Evolutionary conservation across 2,329 filamentous ascomycete genomes (phyloP).

Genomic region (Furcasterigmium sp.): DNA sequence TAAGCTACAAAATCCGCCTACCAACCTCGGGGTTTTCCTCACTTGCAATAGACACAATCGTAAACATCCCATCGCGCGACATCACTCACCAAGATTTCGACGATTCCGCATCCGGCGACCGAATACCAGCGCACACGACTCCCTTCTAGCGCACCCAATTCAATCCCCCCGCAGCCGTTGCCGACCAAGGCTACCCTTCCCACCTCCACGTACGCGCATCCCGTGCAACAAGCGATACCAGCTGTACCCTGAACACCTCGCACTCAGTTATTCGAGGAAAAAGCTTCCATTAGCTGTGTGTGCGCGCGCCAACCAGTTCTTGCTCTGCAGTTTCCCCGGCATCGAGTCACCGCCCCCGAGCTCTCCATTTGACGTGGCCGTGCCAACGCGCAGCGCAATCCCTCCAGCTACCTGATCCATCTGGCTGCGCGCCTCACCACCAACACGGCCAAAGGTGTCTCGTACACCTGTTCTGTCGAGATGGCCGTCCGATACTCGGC

Average conservation of each 20-base stretch:
- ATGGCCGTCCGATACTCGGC: constrained; percentile 66
- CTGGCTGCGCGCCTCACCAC: not conserved
- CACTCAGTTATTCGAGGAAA: no score
- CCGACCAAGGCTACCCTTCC: no score
- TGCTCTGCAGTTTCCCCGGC: no score
- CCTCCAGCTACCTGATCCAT: not conserved
- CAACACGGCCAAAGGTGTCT: constrained; percentile 26
- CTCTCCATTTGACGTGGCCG: not conserved
- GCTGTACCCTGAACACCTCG: no score
- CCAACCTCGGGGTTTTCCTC: not conserved
- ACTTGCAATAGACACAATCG: not conserved
- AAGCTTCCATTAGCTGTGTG: no score
- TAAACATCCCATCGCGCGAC: not conserved
- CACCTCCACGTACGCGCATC: no score
- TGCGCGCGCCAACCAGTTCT: no score
- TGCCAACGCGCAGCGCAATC: not conserved
- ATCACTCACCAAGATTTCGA: not conserved
- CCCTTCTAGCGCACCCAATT: not conserved
- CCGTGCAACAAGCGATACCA: no score
- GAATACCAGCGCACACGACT: not conserved
- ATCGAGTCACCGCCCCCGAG: no score
- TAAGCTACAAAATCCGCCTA: not conserved
- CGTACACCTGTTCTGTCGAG: constrained; percentile 22
- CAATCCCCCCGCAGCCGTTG: not conserved
- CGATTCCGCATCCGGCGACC: no score